Base-by-base conservation (phyloP, 202 grass and related monocot species). In the Brachypodium distachyon region DNA sequence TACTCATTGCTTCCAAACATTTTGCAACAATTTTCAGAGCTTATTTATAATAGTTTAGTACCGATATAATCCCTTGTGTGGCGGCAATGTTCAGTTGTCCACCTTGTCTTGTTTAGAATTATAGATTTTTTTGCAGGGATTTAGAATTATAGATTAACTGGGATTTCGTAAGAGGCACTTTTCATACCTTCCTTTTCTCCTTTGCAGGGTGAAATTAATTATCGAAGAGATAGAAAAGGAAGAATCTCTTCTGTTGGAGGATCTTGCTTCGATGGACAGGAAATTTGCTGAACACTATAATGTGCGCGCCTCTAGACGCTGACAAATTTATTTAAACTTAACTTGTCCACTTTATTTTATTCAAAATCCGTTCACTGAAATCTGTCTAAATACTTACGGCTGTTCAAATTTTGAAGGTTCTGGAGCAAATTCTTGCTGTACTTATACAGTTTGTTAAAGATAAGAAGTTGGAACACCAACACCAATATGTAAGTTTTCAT, bases 241-340 rank as follows among this genome's bases (percentile, higher is more conserved):
- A 79, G 96, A 98, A 34, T 85, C 89, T 60, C 77, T 84, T 88
- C 61, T 95, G 74, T 83, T 95, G 13, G 89, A 98, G 18, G 91
- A 98, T 81, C 91, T 98, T 76, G 80, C 92, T 87, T 98, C 91
- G 28, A 98, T 98, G 96, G 89, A 98, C 47, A 98, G 91, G 69
- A 98, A 98, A 86, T 98, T 98, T 90, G 84, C 87, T 78, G 96
- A 98, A 82, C 96, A 98, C 79, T 95, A 95, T 43, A 98, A 82
- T 89, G 96, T 98, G 90, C 43, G 90, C 43, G 77, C 81, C 28
- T 72, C 12, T 70, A 57, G 51, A 21, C 66, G 22, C 71, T 46
- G 52, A 14, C 21, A 57, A 71, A 49, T 38, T 83, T 48, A 16
- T n/a, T 72, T 40, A 39, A 51, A 40, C 11, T 53, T 26, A 42